Base-by-base conservation (phyloP, 1,284 basidiomycete species). In the Pisolithus thermaeus region DNA sequence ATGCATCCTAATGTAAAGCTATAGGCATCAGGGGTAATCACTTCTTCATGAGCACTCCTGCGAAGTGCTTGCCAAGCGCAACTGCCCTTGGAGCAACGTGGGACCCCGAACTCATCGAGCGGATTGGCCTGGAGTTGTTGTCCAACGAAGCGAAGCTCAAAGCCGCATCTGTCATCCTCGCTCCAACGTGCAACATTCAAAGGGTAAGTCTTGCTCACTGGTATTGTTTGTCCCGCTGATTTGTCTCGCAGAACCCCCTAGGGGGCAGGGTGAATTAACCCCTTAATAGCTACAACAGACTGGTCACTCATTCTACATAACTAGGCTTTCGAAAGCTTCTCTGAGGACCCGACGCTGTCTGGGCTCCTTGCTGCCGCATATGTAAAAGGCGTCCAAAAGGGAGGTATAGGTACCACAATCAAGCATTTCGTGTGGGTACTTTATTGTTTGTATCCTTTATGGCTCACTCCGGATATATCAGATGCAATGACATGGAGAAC, bases 161-260 rank as follows among this genome's bases (percentile, higher is more conserved):
- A 50, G 77, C 81, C 30, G 83, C 84, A 2, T 83, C 85, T 8
- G 74, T 87, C 9, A 72, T 86, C 41, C 78, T 91, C 23, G 89
- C 82, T 0, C 89, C 89, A 1, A 91, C 89, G 0, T 84, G 83
- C 62, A 92, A 92, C 64, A 89, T 88, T 46, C 87, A 90, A 64
- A 76, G 89, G 22, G 80, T 81, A 54, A 25, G 66, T 53, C 14
- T 14, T 36, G 42, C 18, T n/a, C 11, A 1, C 16, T 27, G 2
- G 32, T 14, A 27, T 18, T 20, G 28, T 3, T 41, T n/a, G 25
- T 18, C 44, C 1, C 23, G 27, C 20, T 50, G 23, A 52, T 52
- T 57, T 22, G 14, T 44, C 9, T 14, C 39, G 11, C 52, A 81
- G 80, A 83, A 74, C 56, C 88, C 88, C 3, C 75, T 86, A 11